Base-by-base conservation (phyloP, 441 rosid genomes). In the Euphorbia schlechtendalii region DNA sequence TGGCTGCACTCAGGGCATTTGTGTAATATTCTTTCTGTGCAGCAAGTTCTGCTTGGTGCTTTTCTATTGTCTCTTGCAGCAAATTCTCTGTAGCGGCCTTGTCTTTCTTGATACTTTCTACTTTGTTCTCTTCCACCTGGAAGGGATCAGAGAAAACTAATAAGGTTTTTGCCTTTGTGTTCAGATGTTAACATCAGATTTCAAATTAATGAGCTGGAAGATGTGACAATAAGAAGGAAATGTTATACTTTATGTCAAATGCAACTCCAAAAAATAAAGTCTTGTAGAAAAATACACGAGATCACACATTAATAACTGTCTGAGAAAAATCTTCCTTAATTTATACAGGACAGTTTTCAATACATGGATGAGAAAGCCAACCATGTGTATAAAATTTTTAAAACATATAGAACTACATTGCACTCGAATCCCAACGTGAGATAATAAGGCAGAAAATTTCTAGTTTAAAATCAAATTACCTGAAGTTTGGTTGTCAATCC, bases 21-120 rank as follows among this genome's bases (percentile, higher is more conserved):
- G 92, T 77, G 70, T 87, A 95, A 69, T 82, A 95, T 36, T 89
- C 97, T 73, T 88, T 91, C 72, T 91, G 98, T 36, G 81, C 77
- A 28, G 89, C 76, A 75, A 95, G 84, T 76, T 95, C 98, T 5
- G 79, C 83, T 82, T 87, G 99, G 79, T 95, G 95, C 73, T 85
- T 89, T 77, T 95, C 99, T 69, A 91, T 84, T 57, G 98, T 91
- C 79, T 95, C 99, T 82, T 95, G 96, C 69, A 95, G 84, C 83
- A 95, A 76, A 59, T 80, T 82, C 80, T 95, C 99, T 28, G 98
- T 89, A 34, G 96, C 92, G 73, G 88, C 70, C 84, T 95, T 95
- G 74, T 95, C 97, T 83, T 74, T 89, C 84, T 80, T 91, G 63
- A 89, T 84, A 74, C 96, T 88, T 77, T 91, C 98, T 62, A 84